Base-by-base conservation (phyloP, 345 rosid species). In the Dipteronia dyeriana region DNA sequence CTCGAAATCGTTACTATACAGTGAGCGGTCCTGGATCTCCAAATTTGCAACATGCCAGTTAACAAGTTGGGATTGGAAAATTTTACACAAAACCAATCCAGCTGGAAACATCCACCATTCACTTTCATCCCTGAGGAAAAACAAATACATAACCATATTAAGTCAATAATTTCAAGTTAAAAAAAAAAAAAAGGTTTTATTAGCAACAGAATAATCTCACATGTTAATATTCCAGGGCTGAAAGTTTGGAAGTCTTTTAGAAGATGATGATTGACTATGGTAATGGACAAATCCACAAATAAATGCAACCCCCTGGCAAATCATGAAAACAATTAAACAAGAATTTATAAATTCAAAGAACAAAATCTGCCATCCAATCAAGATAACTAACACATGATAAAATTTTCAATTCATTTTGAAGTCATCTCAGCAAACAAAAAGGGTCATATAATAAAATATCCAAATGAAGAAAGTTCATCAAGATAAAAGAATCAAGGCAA, bases 51-150 rank as follows among this genome's bases (percentile, higher is more conserved):
- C 88, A 78, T 94, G 99, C 92, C 98, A 91, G 78, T 96, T 96
- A 79, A 94, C 84, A 64, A 94, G 98, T 80, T 92, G 97, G 9
- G 99, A 91, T 71, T 96, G 99, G 65, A 96, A 80, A 68, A 90
- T 83, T 82, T 96, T 96, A 86, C 97, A 96, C 38, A 91, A 70
- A 66, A 96, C 98, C 78, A 96, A 85, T 67, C 91, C 97, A 29
- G 88, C 97, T 22, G 99, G 99, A 80, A 96, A 94, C 76, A 96
- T 87, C 99, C 99, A 94, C 98, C 99, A 91, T 80, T 94, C 99
- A 78, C 97, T 92, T 80, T 96, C 99, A 81, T 95, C 98, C 97
- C 99, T 96, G 94, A n/a, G 16, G 12, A 26, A 49, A 80, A 57
- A 65, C 19, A 19, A 16, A 57, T 38, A 8, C 31, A 45, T 43